A percentile compares a stretch with the other conserved stretches of the same genome.
Conservation (phyloP, 352 stramenopile species). For the Globisporangium viniferum region DNA sequence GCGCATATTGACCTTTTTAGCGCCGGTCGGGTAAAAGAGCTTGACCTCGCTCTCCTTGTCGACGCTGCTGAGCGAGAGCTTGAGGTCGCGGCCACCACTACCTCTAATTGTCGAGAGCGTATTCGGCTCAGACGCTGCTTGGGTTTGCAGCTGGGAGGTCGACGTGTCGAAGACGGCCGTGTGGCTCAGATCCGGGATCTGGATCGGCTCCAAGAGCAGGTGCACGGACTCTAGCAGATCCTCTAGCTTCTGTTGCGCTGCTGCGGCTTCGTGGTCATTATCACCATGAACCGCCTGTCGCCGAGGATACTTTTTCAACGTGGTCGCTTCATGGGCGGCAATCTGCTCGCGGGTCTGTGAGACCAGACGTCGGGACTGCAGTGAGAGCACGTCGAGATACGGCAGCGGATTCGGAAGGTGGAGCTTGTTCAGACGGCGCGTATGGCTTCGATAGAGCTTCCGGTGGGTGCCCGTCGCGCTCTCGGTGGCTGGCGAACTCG, state of each 20-base stretch:
- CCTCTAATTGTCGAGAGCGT: background rate
- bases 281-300: background rate
- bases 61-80: conserved; percentile 30
- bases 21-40: conserved; percentile 67
- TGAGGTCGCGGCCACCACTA: background rate
- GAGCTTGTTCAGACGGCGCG: background rate
- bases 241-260: conserved; percentile 22
- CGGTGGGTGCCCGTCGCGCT: background rate
- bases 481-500: background rate
- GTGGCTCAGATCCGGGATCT: conserved; percentile 56
- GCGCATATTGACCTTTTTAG: conserved; percentile 71
- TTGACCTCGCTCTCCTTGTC: conserved; percentile 41
- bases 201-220: conserved; percentile 58
- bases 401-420: conserved; percentile 15
- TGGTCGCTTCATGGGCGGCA: conserved; percentile 14
- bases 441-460: background rate
- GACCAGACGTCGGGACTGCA: conserved; percentile 59
- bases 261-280: conserved; percentile 9
- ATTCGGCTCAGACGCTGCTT: background rate
- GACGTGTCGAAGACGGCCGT: conserved; percentile 37
- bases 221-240: conserved; percentile 36
- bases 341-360: conserved; percentile 33
- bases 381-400: conserved; percentile 61
- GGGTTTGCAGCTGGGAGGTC: conserved; percentile 14
- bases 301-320: conserved; percentile 1